Percentiles rank a stretch among this genome's conserved stretches.
Evolutionary conservation across 441 rosid genomes (phyloP).

Genomic region (Pelargonium citronellum): DNA sequence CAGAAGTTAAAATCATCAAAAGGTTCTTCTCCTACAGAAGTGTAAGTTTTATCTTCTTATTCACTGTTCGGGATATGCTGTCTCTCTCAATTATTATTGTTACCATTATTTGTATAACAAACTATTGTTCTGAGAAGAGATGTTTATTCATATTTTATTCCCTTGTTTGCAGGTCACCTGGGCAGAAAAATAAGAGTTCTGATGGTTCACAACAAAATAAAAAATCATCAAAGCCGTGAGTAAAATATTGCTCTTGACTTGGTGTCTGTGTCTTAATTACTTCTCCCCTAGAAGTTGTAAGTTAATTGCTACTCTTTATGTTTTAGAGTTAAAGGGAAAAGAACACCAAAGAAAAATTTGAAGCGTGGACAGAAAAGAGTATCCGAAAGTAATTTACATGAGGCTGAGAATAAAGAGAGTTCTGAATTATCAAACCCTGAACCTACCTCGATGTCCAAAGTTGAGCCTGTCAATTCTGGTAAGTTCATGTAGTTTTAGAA

Average conservation of each 20-base stretch:
- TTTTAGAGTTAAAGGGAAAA: constrained; percentile 63
- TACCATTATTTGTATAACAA: constrained; percentile 2
- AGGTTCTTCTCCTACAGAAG: constrained; percentile 35
- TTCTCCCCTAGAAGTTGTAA: constrained; percentile 17
- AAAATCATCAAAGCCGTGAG: constrained; percentile 52
- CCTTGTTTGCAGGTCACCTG: constrained; percentile 44
- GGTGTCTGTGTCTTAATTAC: constrained; percentile 5
- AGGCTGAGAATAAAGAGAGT: constrained; percentile 39
- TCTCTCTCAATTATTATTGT: neutral
- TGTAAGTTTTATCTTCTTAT: constrained; percentile 41
- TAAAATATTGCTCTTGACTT: constrained; percentile 20
- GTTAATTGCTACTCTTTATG: constrained; percentile 17
- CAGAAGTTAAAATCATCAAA: constrained; percentile 60
- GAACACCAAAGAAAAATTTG: constrained; percentile 72
- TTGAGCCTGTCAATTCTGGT: constrained; percentile 32
- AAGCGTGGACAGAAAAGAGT: constrained; percentile 32
- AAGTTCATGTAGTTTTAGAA: constrained; percentile 17
- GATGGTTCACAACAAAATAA: constrained; percentile 36
- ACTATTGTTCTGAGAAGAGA: constrained; percentile 1
- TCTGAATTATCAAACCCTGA: constrained; percentile 40
- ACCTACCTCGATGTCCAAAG: constrained; percentile 22
- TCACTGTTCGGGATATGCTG: neutral
- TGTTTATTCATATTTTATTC: constrained; percentile 5
- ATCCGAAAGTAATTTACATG: constrained; percentile 31
- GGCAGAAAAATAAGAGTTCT: constrained; percentile 41